Conservation (phyloP, 1,284 basidiomycete genomes). For the Puccinia triticina region DNA sequence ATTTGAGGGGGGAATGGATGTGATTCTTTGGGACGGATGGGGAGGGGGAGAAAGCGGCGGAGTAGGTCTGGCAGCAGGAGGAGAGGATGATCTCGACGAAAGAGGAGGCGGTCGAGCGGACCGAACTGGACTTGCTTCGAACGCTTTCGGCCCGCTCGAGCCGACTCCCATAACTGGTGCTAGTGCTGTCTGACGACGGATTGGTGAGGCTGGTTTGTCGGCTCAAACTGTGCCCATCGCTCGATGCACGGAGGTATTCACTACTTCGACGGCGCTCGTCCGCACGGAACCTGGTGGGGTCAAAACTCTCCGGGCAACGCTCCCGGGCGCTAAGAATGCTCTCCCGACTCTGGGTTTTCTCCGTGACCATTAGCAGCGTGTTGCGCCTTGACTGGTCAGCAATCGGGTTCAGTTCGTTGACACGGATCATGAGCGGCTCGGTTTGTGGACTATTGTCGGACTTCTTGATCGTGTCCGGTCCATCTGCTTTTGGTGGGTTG, state of each 20-base stretch:
- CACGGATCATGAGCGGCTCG: conserved; percentile 1
- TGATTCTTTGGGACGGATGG: background rate
- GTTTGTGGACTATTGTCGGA: background rate
- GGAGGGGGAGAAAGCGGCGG: background rate
- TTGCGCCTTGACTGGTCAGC: background rate
- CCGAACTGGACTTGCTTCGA: background rate
- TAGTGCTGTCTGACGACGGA: no score
- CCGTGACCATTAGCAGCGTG: background rate
- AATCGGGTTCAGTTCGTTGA: background rate
- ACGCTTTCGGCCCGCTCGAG: background rate
- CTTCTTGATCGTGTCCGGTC: background rate
- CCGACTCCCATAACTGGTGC: background rate
- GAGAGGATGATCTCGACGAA: conserved; percentile 12
- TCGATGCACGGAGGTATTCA: no score
- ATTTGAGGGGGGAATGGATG: background rate
- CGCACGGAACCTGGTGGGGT: background rate
- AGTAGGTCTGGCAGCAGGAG: background rate
- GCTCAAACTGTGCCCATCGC: no score
- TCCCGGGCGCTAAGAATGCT: background rate
- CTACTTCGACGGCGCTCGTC: background rate
- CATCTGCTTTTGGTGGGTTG: background rate
- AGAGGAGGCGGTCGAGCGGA: background rate
- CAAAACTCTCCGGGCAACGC: background rate
- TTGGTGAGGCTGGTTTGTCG: no score
- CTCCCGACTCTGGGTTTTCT: background rate